Conservation (phyloP, 176 grass and related monocot species). For the Pharus latifolius region DNA sequence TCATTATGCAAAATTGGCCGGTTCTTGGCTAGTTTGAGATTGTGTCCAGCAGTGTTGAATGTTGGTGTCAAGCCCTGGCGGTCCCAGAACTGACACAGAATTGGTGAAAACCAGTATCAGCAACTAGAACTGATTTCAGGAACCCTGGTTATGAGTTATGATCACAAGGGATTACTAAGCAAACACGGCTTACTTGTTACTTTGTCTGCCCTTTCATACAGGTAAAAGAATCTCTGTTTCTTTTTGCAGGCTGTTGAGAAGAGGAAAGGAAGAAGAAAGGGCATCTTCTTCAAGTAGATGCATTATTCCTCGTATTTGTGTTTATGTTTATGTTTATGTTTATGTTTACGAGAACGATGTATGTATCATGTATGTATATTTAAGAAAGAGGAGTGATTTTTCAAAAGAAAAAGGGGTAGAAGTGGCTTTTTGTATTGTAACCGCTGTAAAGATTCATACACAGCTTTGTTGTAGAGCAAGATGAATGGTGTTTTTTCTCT, state of each 20-base stretch:
- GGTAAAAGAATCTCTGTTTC: neutral
- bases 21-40: too few relatives aligned
- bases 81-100: too few relatives aligned
- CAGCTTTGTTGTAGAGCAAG: neutral
- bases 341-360: neutral
- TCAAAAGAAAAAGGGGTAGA: too few relatives aligned
- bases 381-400: too few relatives aligned
- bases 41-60: too few relatives aligned
- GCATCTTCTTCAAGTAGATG: slow-evolving; percentile 94
- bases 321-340: slow-evolving; percentile 16
- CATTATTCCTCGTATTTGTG: too few relatives aligned
- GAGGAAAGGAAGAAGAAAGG: slow-evolving; percentile 68
- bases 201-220: neutral
- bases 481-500: too few relatives aligned
- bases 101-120: neutral
- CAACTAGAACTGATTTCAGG: neutral
- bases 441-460: neutral
- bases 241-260: slow-evolving; percentile 74
- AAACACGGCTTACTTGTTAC: neutral
- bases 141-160: too few relatives aligned
- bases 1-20: too few relatives aligned
- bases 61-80: too few relatives aligned
- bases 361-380: too few relatives aligned
- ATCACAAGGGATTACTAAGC: neutral
- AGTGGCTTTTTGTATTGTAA: neutral